Conservation (phyloP, 768 basidiomycete genomes). For the Rhodotorula sphaerocarpa region DNA sequence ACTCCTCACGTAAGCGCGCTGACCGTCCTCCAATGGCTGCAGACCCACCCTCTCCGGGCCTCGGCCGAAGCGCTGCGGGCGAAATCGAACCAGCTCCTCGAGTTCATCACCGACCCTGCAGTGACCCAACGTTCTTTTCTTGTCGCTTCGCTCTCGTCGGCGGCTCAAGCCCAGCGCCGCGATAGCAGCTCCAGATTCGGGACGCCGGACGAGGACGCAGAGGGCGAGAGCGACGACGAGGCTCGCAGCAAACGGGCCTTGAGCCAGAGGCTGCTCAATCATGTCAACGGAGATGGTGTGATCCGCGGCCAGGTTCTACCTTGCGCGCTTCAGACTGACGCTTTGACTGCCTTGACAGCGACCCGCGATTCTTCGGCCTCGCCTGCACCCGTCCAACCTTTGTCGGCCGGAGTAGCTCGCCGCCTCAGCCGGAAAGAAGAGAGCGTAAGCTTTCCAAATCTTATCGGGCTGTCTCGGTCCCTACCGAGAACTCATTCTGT, state of each 20-base stretch:
- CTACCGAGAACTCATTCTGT: no score
- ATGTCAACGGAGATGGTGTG: conserved; percentile 26
- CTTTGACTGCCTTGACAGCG: not conserved
- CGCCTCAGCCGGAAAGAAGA: conserved; percentile 5
- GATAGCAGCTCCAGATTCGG: conserved; percentile 12
- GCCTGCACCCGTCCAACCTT: conserved; percentile 11
- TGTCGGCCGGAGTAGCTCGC: conserved; percentile 6
- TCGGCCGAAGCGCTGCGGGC: conserved; percentile 70
- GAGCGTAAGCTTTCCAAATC: not conserved
- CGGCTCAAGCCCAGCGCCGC: not conserved
- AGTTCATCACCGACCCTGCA: conserved; percentile 71
- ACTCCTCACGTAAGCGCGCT: not conserved
- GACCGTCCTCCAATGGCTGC: conserved; percentile 3
- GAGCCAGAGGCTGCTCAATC: conserved; percentile 20
- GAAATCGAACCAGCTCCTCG: conserved; percentile 77
- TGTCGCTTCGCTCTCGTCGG: conserved; percentile 5
- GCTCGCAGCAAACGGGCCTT: conserved; percentile 17
- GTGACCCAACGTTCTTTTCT: conserved; percentile 16
- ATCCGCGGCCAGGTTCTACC: no score
- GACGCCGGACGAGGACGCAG: conserved; percentile 31
- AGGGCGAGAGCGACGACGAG: conserved; percentile 22
- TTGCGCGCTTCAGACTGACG: not conserved
- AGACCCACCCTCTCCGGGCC: conserved; percentile 82
- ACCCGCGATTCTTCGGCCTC: conserved; percentile 24
- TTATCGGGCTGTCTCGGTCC: no score